phyloP scores from a whole-genome alignment of 2,329 filamentous ascomycete species.

The Paramyrothecium roridum region DNA sequence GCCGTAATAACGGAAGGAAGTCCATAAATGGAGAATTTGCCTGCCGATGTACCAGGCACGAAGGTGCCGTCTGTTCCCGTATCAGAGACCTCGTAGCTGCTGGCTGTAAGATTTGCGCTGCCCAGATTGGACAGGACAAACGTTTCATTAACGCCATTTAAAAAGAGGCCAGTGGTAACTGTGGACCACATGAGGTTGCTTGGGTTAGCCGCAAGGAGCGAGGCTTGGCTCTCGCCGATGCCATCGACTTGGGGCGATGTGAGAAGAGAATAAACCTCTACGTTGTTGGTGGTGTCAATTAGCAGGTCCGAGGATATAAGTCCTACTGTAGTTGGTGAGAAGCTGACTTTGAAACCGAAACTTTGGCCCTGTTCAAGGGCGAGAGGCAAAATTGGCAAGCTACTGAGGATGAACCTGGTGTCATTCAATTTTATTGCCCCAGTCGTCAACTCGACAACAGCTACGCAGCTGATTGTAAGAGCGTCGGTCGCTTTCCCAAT shows the following conservation, averaged over 20 bases:
- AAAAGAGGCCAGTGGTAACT: slow-evolving; percentile 39
- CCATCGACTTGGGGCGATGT: slow-evolving; percentile 46
- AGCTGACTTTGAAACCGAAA: slow-evolving; percentile 27
- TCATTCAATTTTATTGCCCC: slow-evolving; percentile 31
- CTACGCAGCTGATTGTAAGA: slow-evolving; percentile 41
- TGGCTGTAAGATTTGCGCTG: slow-evolving; percentile 40
- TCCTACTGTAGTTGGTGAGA: slow-evolving; percentile 40
- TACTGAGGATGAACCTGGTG: slow-evolving; percentile 28
- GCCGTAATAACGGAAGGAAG: slow-evolving; percentile 42
- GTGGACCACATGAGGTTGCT: slow-evolving; percentile 45
- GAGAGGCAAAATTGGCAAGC: slow-evolving; percentile 26
- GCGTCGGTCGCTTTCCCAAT: slow-evolving; percentile 27
- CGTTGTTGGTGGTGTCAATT: slow-evolving; percentile 44
- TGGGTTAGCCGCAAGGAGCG: slow-evolving; percentile 47
- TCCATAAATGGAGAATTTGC: slow-evolving; percentile 37
- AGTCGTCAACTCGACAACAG: slow-evolving; percentile 40
- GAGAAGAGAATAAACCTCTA: slow-evolving; percentile 41
- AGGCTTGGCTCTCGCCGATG: slow-evolving; percentile 40
- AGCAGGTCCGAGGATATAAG: slow-evolving; percentile 43
- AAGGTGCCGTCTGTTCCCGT: slow-evolving; percentile 42
- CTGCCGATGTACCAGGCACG: slow-evolving; percentile 29
- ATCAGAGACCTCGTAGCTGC: slow-evolving; percentile 39
- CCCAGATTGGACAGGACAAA: slow-evolving; percentile 49
- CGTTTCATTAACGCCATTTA: slow-evolving; percentile 35
- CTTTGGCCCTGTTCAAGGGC: slow-evolving; percentile 30